Percentiles rank a stretch among this genome's conserved stretches.
Evolutionary conservation across 2,329 filamentous ascomycete genomes (phyloP).

Genomic region (Beauveria caledonica): DNA sequence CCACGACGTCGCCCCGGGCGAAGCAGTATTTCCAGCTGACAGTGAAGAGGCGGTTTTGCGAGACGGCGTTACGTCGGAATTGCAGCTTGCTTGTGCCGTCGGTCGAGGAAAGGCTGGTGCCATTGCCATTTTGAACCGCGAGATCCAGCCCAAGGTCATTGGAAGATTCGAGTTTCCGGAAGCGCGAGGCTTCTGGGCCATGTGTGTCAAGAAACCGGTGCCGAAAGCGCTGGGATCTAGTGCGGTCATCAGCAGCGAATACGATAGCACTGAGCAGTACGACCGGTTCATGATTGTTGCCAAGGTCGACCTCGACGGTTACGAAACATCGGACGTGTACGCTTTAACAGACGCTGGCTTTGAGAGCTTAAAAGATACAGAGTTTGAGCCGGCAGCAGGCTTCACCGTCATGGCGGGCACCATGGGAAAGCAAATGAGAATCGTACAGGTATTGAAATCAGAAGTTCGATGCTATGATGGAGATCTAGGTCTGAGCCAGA

Average conservation of each 20-base stretch:
- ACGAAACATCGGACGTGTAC: slow-evolving; percentile 73
- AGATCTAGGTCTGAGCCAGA: slow-evolving; percentile 81
- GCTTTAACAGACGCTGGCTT: slow-evolving; percentile 64
- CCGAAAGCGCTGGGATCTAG: slow-evolving; percentile 48
- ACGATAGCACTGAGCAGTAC: slow-evolving; percentile 52
- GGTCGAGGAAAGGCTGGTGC: slow-evolving; percentile 60
- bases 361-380: slow-evolving; percentile 69
- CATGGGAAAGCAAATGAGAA: slow-evolving; percentile 68
- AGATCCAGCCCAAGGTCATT: slow-evolving; percentile 65
- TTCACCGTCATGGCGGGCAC: slow-evolving; percentile 79
- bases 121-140: slow-evolving; percentile 67
- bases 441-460: slow-evolving; percentile 79
- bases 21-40: slow-evolving; percentile 35
- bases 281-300: slow-evolving; percentile 80
- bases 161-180: slow-evolving; percentile 65
- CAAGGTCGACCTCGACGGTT: slow-evolving; percentile 58
- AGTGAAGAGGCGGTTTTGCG: slow-evolving; percentile 35
- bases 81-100: slow-evolving; percentile 52
- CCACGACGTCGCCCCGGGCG: slow-evolving; percentile 63
- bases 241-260: slow-evolving; percentile 44
- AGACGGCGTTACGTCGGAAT: slow-evolving; percentile 43
- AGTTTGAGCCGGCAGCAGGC: slow-evolving; percentile 86
- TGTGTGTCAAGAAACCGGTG: slow-evolving; percentile 60
- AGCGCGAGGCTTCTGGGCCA: slow-evolving; percentile 72
- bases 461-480: slow-evolving; percentile 88